phyloP scores from a whole-genome alignment of 116 monocot species.

The Dioscorea cayenensis region DNA sequence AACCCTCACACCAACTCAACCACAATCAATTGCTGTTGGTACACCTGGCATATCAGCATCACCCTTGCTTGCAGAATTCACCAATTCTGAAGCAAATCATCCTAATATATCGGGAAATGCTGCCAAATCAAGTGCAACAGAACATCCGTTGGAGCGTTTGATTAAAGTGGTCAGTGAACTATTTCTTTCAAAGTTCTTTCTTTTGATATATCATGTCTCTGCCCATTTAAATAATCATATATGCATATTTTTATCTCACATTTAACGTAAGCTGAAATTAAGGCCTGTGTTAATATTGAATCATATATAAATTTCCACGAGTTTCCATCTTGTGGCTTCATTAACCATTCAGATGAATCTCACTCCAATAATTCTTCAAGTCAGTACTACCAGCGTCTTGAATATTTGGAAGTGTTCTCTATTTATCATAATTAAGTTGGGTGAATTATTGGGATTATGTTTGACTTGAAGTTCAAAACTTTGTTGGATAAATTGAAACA shows the following conservation, averaged over 20 bases:
- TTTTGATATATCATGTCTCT: not conserved
- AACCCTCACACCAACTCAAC: constrained; percentile 20
- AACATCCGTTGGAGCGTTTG: constrained; percentile 62
- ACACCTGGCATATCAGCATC: constrained; percentile 97
- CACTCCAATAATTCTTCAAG: too few species aligned
- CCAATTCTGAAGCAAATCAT: constrained; percentile 44
- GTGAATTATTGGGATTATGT: too few species aligned
- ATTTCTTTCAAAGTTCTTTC: not conserved
- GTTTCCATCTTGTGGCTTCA: too few species aligned
- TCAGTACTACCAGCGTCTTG: too few species aligned
- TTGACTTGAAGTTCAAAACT: not conserved
- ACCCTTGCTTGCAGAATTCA: constrained; percentile 73
- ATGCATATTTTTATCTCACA: too few species aligned
- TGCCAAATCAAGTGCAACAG: constrained; percentile 39
- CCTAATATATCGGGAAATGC: constrained; percentile 25
- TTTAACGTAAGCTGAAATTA: too few species aligned
- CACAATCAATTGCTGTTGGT: constrained; percentile 64
- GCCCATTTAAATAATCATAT: not conserved
- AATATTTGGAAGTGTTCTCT: too few species aligned
- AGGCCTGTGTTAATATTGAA: too few species aligned
- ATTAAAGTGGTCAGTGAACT: constrained; percentile 56
- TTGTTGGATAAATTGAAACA: not conserved
- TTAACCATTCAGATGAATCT: too few species aligned
- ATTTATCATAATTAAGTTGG: too few species aligned
- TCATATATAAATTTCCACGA: too few species aligned